These are phyloP conservation scores for Geotrichum cucujoidarum DNA, from an alignment of 1,139 yeast genomes.

Conservation along the genomic window DNA sequence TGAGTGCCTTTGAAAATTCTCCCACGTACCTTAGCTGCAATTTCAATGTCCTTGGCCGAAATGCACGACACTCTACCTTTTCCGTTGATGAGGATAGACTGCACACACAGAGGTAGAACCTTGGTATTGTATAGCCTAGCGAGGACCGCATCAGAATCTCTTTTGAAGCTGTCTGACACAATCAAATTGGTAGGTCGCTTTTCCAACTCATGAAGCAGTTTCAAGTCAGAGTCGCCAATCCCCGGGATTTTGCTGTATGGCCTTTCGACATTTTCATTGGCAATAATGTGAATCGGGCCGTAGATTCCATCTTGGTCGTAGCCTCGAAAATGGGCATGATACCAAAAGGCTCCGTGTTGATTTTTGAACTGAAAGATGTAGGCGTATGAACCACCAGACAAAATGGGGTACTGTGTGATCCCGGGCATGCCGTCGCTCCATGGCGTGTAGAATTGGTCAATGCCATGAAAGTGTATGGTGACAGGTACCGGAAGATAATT, in stretches of 20 bases:
- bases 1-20: neutral
- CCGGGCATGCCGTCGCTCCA: constrained; percentile 42
- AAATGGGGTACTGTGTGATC: constrained; percentile 36
- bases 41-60: constrained; percentile 19
- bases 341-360: constrained; percentile 40
- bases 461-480: constrained; percentile 38
- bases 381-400: constrained; percentile 33
- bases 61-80: constrained; percentile 37
- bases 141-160: constrained; percentile 19
- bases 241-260: constrained; percentile 27
- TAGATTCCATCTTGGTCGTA: constrained; percentile 39
- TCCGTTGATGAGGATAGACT: constrained; percentile 38
- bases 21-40: constrained; percentile 18
- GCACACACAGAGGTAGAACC: constrained; percentile 39
- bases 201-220: constrained; percentile 28
- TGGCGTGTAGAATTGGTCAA: constrained; percentile 38
- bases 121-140: constrained; percentile 35
- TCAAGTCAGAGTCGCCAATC: constrained; percentile 31
- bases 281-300: constrained; percentile 27
- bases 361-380: constrained; percentile 33
- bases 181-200: constrained; percentile 30
- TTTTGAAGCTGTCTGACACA: constrained; percentile 30
- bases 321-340: constrained; percentile 40
- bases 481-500: constrained; percentile 29
- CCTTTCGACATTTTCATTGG: constrained; percentile 7